These are phyloP conservation scores for Globisporangium iwayamae DNA, from an alignment of 352 stramenopile species.

Conservation along the genomic window DNA sequence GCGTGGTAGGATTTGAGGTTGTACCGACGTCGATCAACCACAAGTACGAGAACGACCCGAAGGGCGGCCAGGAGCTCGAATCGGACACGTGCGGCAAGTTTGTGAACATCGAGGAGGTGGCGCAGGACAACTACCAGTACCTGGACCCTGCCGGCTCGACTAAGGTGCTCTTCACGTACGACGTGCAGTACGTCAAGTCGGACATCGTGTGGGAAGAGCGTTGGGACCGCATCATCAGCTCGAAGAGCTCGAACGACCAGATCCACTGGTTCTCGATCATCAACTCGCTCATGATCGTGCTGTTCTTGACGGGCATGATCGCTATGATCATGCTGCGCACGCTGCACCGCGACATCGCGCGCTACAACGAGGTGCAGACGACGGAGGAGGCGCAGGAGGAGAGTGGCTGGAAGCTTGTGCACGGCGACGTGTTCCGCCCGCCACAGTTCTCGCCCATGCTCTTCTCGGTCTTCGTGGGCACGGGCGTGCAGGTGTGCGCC, in stretches of 20 bases:
- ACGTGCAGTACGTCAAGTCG: slow-evolving; percentile 95
- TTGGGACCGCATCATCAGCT: slow-evolving; percentile 99
- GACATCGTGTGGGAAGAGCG: slow-evolving; percentile 95
- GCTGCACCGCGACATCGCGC: slow-evolving; percentile 97
- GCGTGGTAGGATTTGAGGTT: slow-evolving; percentile 96
- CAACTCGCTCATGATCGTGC: slow-evolving; percentile 99
- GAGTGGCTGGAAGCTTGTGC: slow-evolving; percentile 96
- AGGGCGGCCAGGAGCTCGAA: slow-evolving; percentile 74
- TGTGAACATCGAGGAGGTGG: slow-evolving; percentile 81
- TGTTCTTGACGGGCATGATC: slow-evolving; percentile 99
- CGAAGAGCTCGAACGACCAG: slow-evolving; percentile 94
- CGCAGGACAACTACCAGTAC: slow-evolving; percentile 84
- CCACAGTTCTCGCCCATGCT: slow-evolving; percentile 92
- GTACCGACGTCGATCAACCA: slow-evolving; percentile 94
- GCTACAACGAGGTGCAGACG: slow-evolving; percentile 95
- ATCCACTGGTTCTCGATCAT: slow-evolving; percentile 99
- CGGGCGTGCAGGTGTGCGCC: slow-evolving; percentile 94
- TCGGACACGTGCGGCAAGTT: slow-evolving; percentile 87
- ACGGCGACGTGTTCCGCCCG: slow-evolving; percentile 98
- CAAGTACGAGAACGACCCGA: slow-evolving; percentile 83
- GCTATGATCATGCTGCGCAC: slow-evolving; percentile 99
- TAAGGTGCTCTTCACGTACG: slow-evolving; percentile 98
- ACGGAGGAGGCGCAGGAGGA: slow-evolving; percentile 95
- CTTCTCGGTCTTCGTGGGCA: slow-evolving; percentile 94
- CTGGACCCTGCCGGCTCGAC: slow-evolving; percentile 60